Conservation (phyloP, 2,329 filamentous ascomycete genomes). For the Aspergillus vadensis region DNA sequence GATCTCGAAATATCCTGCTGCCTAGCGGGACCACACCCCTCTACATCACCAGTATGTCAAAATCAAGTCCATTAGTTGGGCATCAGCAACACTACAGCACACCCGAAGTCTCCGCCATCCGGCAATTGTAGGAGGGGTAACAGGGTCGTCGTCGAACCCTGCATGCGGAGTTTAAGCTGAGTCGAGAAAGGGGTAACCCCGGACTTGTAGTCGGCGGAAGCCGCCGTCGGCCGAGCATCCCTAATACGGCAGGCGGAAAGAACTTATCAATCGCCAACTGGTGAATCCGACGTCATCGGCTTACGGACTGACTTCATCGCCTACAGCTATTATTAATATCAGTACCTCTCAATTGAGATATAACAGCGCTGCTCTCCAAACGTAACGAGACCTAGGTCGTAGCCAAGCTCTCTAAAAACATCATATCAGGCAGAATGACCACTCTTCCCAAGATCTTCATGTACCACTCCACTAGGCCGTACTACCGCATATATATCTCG, state of each 20-base stretch:
- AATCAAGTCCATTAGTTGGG: neutral
- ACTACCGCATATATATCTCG: neutral
- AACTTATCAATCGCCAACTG: neutral
- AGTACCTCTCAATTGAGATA: neutral
- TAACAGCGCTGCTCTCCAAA: neutral
- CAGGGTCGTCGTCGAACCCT: neutral
- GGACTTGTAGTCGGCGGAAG: neutral
- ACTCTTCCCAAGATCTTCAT: slow-evolving; percentile 4
- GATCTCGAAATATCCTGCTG: neutral
- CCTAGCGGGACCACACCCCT: neutral
- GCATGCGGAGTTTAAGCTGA: slow-evolving; percentile 1
- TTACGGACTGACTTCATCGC: neutral
- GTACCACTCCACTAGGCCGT: neutral
- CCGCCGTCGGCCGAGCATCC: slow-evolving; percentile 2
- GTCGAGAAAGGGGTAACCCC: neutral
- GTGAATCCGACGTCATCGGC: neutral
- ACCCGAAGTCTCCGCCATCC: neutral
- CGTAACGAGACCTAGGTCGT: neutral
- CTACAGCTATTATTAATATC: neutral
- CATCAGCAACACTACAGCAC: neutral
- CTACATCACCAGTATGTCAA: too few relatives aligned
- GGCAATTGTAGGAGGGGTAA: neutral
- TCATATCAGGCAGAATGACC: neutral
- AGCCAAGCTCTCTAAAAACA: neutral
- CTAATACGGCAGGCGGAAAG: neutral